phyloP scores from a whole-genome alignment of 2,329 filamentous ascomycete species.

The Stagonosporopsis cucurbitacearum region DNA sequence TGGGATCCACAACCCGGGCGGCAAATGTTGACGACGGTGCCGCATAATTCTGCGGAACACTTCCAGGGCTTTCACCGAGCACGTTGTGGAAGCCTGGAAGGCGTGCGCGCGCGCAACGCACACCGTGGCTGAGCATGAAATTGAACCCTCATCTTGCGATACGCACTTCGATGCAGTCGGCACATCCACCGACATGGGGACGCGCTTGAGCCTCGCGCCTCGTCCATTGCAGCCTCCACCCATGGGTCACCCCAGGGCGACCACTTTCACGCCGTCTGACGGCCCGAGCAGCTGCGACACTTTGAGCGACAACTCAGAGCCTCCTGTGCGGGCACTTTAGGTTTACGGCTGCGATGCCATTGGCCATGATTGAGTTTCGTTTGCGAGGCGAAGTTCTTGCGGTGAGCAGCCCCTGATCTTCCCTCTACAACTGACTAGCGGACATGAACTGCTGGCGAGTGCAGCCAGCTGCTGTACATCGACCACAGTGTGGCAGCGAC shows the following conservation, averaged over 20 bases:
- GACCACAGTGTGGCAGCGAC: constrained; percentile 10
- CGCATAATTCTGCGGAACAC: constrained; percentile 13
- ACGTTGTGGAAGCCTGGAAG: constrained; percentile 6
- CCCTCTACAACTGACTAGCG: constrained; percentile 15
- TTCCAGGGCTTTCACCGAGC: constrained; percentile 7
- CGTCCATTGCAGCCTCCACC: constrained; percentile 26
- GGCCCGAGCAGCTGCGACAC: constrained; percentile 31
- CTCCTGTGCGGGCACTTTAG: constrained; percentile 20
- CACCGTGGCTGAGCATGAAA: constrained; percentile 7
- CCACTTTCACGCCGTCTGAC: constrained; percentile 25
- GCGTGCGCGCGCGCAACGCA: constrained; percentile 1
- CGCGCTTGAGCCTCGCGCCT: constrained; percentile 24
- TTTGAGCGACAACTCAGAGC: constrained; percentile 13
- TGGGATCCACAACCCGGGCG: constrained; percentile 28
- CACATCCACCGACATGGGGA: constrained; percentile 20
- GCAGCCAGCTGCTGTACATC: constrained; percentile 21
- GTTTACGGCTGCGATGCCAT: constrained; percentile 16
- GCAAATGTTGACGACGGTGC: constrained; percentile 7
- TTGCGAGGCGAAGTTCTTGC: constrained; percentile 17
- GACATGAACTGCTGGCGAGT: constrained; percentile 32
- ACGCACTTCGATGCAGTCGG: constrained; percentile 20
- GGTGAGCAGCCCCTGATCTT: constrained; percentile 35
- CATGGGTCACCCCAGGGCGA: constrained; percentile 29
- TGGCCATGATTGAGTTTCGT: constrained; percentile 20
- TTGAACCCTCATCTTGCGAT: constrained; percentile 10